Percentiles rank a stretch among this genome's conserved stretches.
These are phyloP conservation scores for Fraxinus quadrangulata DNA, from an alignment of 257 asterid genomes.

Conservation along the genomic window DNA sequence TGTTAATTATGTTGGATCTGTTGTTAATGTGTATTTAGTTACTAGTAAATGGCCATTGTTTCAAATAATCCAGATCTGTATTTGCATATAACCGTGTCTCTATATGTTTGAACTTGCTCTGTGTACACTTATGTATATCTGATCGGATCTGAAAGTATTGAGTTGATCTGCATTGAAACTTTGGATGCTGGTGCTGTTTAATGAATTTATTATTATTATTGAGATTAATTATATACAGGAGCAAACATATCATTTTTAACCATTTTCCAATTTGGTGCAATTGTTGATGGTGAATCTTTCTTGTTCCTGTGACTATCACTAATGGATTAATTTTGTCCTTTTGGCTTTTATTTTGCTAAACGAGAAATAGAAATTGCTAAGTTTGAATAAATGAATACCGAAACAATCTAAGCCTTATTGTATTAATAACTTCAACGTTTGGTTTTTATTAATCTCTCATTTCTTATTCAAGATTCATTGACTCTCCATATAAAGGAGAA, in stretches of 20 bases:
- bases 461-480: not conserved
- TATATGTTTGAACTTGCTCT: slow-evolving; percentile 1
- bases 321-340: not conserved
- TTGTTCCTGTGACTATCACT: not conserved
- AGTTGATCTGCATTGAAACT: slow-evolving; percentile 21
- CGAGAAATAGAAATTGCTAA: not conserved
- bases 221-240: slow-evolving; percentile 18
- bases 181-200: slow-evolving; percentile 14
- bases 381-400: not conserved
- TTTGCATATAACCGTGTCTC: no score
- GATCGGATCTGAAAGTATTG: slow-evolving; percentile 26
- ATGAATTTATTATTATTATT: not conserved
- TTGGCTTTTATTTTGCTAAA: not conserved
- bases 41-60: not conserved
- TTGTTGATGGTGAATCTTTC: slow-evolving; percentile 13
- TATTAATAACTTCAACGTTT: not conserved
- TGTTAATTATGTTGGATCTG: slow-evolving; percentile 26
- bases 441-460: not conserved
- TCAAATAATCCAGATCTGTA: not conserved
- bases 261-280: not conserved
- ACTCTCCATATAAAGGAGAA: not conserved
- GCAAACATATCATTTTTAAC: not conserved
- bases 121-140: slow-evolving; percentile 12
- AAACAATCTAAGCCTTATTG: not conserved
- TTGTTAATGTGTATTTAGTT: not conserved